Conservation (phyloP, 1,139 yeast species). For the Kazachstania sp. region DNA sequence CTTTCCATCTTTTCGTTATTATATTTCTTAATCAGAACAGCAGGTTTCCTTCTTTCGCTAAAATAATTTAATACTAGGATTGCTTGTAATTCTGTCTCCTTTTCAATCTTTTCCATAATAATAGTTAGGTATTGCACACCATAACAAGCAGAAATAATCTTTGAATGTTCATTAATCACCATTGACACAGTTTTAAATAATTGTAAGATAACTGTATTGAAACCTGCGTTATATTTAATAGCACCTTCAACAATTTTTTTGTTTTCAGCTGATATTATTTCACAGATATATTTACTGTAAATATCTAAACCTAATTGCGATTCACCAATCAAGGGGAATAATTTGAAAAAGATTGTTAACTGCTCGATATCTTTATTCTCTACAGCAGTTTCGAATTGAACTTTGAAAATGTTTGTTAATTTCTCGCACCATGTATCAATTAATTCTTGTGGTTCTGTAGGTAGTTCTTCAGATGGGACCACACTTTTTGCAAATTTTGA, state of each 20-base stretch:
- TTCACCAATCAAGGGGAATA: conserved; percentile 79
- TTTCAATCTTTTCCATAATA: conserved; percentile 67
- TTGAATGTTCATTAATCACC: conserved; percentile 79
- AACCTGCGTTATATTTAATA: conserved; percentile 8
- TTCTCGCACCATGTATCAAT: conserved; percentile 51
- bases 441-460: conserved; percentile 62
- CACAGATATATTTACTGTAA: conserved; percentile 79
- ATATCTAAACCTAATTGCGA: conserved; percentile 65
- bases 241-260: conserved; percentile 36
- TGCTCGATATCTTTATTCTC: conserved; percentile 51
- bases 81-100: conserved; percentile 85
- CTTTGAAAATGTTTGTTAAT: conserved; percentile 48
- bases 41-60: conserved; percentile 41
- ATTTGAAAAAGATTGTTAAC: conserved; percentile 57
- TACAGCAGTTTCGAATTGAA: conserved; percentile 67
- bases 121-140: conserved; percentile 55
- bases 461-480: conserved; percentile 88
- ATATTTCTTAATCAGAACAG: conserved; percentile 49
- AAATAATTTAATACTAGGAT: conserved; percentile 83
- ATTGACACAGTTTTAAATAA: conserved; percentile 78
- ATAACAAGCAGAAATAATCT: conserved; percentile 65
- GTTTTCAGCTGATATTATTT: conserved; percentile 72
- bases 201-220: conserved; percentile 47
- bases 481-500: conserved; percentile 75
- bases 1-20: not conserved